phyloP scores from a whole-genome alignment of 2,329 filamentous ascomycete genomes.

The Ascomycota sp. region DNA sequence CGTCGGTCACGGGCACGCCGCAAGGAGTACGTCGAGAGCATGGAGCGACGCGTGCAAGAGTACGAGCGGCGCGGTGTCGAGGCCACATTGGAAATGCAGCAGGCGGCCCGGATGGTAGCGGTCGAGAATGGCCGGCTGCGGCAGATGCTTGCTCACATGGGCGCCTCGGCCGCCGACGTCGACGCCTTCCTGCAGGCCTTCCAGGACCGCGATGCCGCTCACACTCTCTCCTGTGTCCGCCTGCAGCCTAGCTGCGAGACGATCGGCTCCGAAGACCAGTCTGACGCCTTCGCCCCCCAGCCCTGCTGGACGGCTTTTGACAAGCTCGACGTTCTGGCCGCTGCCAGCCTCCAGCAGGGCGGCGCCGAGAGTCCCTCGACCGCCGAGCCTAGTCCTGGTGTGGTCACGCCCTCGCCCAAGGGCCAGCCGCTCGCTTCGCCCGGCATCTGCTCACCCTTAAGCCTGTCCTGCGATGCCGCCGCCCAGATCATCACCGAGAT shows the following conservation, averaged over 20 bases:
- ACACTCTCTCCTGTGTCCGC: conserved; percentile 5
- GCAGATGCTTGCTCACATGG: conserved; percentile 18
- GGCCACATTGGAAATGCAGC: conserved; percentile 32
- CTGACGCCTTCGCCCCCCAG: not conserved
- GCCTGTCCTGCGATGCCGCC: conserved; percentile 15
- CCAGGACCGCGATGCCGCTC: conserved; percentile 11
- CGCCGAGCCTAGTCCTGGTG: conserved; percentile 6
- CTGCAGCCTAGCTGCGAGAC: not conserved
- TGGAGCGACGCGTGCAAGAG: conserved; percentile 24
- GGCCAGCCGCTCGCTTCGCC: conserved; percentile 3
- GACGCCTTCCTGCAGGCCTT: conserved; percentile 18
- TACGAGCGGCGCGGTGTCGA: conserved; percentile 26
- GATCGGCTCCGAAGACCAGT: not conserved
- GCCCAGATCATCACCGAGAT: conserved; percentile 19
- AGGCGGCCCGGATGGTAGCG: conserved; percentile 26
- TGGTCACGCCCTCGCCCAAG: conserved; percentile 5
- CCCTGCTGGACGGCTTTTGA: conserved; percentile 8
- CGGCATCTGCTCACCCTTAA: conserved; percentile 8
- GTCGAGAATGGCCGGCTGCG: conserved; percentile 25
- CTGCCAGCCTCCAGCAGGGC: conserved; percentile 13
- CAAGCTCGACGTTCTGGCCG: conserved; percentile 17
- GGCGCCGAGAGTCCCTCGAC: conserved; percentile 5
- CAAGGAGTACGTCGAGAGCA: conserved; percentile 25
- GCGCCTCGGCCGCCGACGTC: conserved; percentile 17
- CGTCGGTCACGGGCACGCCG: conserved; percentile 29